Evolutionary conservation across 2,329 filamentous ascomycete species (phyloP).

Genomic region (Talaromyces albobiverticillius): DNA sequence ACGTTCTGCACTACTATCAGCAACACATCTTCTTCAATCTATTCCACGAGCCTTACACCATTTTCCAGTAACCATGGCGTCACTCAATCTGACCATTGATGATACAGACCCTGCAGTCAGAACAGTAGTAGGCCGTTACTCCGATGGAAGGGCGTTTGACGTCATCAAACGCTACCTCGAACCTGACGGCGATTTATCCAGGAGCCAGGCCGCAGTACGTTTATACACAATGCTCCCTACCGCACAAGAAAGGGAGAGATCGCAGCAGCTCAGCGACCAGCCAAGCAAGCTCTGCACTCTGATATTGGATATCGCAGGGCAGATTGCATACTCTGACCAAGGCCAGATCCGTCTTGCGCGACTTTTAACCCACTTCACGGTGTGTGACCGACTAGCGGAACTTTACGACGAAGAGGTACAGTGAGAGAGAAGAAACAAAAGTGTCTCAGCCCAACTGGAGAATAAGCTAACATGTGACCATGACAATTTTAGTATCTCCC

Average conservation of each 20-base stretch:
- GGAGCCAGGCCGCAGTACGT: neutral
- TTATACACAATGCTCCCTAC: constrained; percentile 3
- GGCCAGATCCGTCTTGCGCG: neutral
- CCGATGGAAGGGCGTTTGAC: neutral
- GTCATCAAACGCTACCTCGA: constrained; percentile 4
- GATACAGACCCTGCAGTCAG: neutral
- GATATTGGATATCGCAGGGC: neutral
- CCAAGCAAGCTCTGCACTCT: neutral
- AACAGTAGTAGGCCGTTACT: neutral
- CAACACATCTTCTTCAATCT: no score
- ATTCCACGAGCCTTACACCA: no score
- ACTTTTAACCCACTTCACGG: constrained; percentile 39
- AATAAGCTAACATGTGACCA: no score
- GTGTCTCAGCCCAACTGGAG: no score
- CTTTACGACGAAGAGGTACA: no score
- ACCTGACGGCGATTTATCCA: neutral
- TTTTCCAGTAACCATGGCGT: neutral
- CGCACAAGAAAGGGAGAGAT: neutral
- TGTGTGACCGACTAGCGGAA: neutral
- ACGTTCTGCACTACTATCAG: no score
- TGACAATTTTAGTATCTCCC: no score
- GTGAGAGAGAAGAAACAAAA: no score
- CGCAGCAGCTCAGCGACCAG: neutral
- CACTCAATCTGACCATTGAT: neutral
- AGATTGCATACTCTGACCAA: constrained; percentile 3